A percentile compares a stretch with the other conserved stretches of the same genome.
These are phyloP conservation scores for Penicillium hesseltinei DNA, from an alignment of 2,329 filamentous ascomycete genomes.

Conservation along the genomic window DNA sequence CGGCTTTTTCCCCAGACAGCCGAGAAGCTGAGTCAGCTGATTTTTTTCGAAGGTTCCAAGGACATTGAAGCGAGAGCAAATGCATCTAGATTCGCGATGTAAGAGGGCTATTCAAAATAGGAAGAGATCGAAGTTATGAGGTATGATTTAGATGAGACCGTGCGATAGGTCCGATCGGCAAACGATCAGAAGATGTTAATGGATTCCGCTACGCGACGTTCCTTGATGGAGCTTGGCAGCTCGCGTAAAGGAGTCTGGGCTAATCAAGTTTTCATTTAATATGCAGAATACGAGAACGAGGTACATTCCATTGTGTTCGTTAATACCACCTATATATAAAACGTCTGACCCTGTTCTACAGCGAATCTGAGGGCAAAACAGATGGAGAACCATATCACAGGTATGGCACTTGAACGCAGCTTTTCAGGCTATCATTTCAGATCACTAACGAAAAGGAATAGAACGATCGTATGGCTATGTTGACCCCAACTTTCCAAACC, in stretches of 20 bases:
- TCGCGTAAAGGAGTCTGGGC: background rate
- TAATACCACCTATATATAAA: background rate
- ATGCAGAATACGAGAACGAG: background rate
- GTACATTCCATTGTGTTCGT: background rate
- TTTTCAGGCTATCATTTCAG: background rate
- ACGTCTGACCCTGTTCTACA: background rate
- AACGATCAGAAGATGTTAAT: background rate
- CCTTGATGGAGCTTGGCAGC: background rate
- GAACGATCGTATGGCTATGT: background rate
- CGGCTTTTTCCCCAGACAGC: slow-evolving; percentile 2
- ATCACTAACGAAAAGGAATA: background rate
- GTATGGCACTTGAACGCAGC: background rate
- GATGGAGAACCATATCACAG: background rate
- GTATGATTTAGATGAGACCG: background rate
- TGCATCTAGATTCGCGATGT: background rate
- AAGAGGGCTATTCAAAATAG: background rate
- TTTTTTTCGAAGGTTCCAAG: background rate
- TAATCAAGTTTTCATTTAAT: background rate
- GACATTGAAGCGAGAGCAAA: background rate
- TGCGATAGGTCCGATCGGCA: background rate
- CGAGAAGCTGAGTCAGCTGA: background rate
- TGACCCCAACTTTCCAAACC: slow-evolving; percentile 1
- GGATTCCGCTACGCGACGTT: background rate
- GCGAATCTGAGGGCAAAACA: background rate
- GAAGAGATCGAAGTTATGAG: background rate